Percentiles rank a stretch among this genome's conserved stretches.
phyloP scores from a whole-genome alignment of 2,329 filamentous ascomycete species.

The Xylariaceae sp. region DNA sequence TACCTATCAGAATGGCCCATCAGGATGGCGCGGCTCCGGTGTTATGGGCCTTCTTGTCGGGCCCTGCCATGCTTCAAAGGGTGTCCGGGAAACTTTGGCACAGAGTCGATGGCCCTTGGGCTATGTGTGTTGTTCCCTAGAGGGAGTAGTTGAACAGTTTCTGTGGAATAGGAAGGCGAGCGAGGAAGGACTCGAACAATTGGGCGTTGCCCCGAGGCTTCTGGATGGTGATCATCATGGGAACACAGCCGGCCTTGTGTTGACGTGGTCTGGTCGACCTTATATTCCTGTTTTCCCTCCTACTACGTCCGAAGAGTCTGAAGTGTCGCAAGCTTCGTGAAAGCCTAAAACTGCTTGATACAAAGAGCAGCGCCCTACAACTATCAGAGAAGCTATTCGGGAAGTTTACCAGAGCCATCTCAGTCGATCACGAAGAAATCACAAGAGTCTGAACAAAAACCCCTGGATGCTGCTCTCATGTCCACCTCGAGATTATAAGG shows the following conservation, averaged over 20 bases:
- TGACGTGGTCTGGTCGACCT: constrained; percentile 48
- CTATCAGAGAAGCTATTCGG: too few species aligned
- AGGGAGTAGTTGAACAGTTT: constrained; percentile 62
- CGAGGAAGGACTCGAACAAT: constrained; percentile 57
- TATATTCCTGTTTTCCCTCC: constrained; percentile 3
- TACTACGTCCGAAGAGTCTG: not conserved
- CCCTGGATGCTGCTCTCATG: too few species aligned
- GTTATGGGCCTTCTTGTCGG: constrained; percentile 70
- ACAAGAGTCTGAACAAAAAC: too few species aligned
- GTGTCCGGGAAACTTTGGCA: constrained; percentile 68
- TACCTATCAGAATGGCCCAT: constrained; percentile 68
- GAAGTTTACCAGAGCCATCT: too few species aligned
- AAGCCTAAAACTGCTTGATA: too few species aligned
- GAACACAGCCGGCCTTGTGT: constrained; percentile 39
- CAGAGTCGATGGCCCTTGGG: constrained; percentile 67
- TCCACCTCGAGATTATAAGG: too few species aligned
- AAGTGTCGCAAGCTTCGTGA: not conserved
- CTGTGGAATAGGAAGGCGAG: constrained; percentile 67
- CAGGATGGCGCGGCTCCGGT: constrained; percentile 62
- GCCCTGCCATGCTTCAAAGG: constrained; percentile 68
- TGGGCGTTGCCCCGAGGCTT: constrained; percentile 42
- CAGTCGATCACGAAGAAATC: too few species aligned
- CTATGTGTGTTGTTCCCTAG: constrained; percentile 58
- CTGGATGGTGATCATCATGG: constrained; percentile 17
- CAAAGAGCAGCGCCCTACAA: too few species aligned